Base-by-base conservation (phyloP, 2,329 filamentous ascomycete species). In the Dothideomycetes sp. region DNA sequence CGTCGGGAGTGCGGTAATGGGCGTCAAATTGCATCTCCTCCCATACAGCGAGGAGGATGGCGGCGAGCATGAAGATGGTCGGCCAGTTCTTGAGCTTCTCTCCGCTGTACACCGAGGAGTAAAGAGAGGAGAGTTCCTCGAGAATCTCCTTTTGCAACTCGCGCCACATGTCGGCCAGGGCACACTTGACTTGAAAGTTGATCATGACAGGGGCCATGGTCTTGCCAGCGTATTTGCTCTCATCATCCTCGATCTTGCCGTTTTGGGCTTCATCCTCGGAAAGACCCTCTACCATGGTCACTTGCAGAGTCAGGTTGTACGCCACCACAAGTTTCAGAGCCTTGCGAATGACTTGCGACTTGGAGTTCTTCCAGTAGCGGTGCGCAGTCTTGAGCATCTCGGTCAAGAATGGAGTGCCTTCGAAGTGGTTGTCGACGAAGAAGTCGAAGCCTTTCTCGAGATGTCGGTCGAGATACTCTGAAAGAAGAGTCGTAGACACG, bases 51-150 rank as follows among this genome's bases (percentile, higher is more conserved):
- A 96, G 73, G 24, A 96, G 76, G 47, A 96, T 91, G 4, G 85
- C 88, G 8, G 88, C 89, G 41, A 95, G 73, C 76, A 96, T 93
- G 73, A 95, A 96, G 60, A 96, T 96, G 36, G 88, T 95, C 2
- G 89, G 89, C 89, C 89, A 96, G 68, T 95, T 94, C 77, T 94
- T 95, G 52, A 95, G 77, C 63, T 93, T 89, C 62, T 95, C 89
- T 44, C 89, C 89, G 53, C 84, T 93, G 73, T 96, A 96, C 33
- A 96, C 89, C 48, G 87, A 94, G n/a, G 86, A 93, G 73, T 95
- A 96, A 11, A 96, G 73, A 5, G 77, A 68, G 1, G 89, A 95
- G 1, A 96, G 75, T 68, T 96, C 89, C 66, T 94, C 88, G 2
- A 96, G 73, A 29, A 95, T 87, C 52, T 95, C 89, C 68, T 93